Conservation (phyloP, 2,329 filamentous ascomycete species). For the Colletotrichum brevisporum region DNA sequence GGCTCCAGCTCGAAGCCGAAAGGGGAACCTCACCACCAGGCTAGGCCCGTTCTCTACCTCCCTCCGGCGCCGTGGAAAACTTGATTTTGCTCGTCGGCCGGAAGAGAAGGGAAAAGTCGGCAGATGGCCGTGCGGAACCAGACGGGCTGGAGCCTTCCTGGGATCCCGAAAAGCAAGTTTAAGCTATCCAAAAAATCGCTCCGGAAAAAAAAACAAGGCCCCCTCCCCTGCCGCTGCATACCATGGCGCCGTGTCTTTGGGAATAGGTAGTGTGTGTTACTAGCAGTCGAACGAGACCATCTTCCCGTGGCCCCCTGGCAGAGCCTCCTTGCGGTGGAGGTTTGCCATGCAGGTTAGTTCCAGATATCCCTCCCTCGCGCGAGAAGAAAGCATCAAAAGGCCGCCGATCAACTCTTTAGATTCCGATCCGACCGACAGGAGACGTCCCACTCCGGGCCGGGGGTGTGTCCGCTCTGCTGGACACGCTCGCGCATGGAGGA, state of each 20-base stretch:
- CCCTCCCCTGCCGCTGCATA: too few relatives aligned
- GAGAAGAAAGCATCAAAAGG: constrained; percentile 1
- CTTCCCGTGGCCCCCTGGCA: constrained; percentile 19
- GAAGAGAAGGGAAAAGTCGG: neutral
- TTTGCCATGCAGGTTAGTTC: neutral
- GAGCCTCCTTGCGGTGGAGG: constrained; percentile 22
- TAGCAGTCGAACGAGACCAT: neutral
- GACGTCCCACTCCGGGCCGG: constrained; percentile 26
- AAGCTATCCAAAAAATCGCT: constrained; percentile 1
- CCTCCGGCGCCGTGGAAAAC: constrained; percentile 22
- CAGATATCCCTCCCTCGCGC: neutral
- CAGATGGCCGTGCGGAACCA: neutral
- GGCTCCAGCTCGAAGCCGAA: constrained; percentile 15
- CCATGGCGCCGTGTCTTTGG: neutral
- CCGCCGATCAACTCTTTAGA: constrained; percentile 31
- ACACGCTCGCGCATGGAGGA: constrained; percentile 8
- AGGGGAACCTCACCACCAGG: constrained; percentile 13
- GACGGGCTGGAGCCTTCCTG: neutral
- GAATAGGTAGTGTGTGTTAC: constrained; percentile 9
- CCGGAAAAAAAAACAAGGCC: neutral
- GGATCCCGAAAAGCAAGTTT: constrained; percentile 1
- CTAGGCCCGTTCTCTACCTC: constrained; percentile 9
- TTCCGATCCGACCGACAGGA: constrained; percentile 31
- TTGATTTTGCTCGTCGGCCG: constrained; percentile 8
- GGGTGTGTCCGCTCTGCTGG: constrained; percentile 19